Base-by-base conservation (phyloP, 768 basidiomycete species). In the Suillus clintonianus region DNA sequence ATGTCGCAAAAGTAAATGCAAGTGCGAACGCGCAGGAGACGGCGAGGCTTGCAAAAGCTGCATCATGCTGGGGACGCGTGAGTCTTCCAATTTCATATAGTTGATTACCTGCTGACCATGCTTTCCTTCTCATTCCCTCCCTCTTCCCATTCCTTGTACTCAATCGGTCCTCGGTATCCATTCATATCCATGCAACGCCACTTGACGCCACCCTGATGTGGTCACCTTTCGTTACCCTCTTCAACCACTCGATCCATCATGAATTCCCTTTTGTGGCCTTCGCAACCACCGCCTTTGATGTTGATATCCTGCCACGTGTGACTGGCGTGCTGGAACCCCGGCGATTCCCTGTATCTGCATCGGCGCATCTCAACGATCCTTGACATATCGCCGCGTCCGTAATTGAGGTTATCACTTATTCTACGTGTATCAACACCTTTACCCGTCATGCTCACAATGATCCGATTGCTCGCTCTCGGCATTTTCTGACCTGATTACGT, bases 1-100 rank as follows among this genome's bases (percentile, higher is more conserved):
- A 70, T 94, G 93, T 74, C 85, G 92, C 62, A 94, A 94, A 76
- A 90, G 88, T 71, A 94, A 94, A 72, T 94, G 93, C 81, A 94
- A 94, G 77, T 94, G 93, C 75, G 93, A 94, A 76, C 86, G 90
- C 41, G 65, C 84, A 11, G 76, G 78, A 14, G 80, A 83, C 41
- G 82, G 79, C 43, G 85, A 89, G 63, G 85, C 88, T 22, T 95
- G 92, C 78, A 88, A 89, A 71, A 91, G 85, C 69, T 95, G 92
- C 73, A 77, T 87, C 45, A 82, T 90, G 81, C 81, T 91, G 19
- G 85, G 85, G 56, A 91, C 89, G 39, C 74, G 92, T 93, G 68
- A 79, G 84, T 77, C 27, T 6, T 22, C 30, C 32, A 34, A 53
- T 22, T 19, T 36, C 22, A 58, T 59, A 41, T 9, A 24, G 2